Evolutionary conservation across 805 yeast genomes (phyloP).

Genomic region (Wickerhamiella kurtzmanii): DNA sequence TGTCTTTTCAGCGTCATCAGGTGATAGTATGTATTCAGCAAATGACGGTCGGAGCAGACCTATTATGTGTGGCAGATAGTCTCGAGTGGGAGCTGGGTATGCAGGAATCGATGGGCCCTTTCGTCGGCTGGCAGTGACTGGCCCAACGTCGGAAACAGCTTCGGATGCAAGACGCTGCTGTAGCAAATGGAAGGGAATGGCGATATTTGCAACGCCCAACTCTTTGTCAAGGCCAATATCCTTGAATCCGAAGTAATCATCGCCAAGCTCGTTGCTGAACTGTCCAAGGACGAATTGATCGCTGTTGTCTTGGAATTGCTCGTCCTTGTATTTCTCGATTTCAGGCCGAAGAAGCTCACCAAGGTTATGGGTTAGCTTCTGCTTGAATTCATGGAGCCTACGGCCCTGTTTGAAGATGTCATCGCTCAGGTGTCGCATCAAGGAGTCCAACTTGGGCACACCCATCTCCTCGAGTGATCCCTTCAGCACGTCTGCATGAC

Average conservation of each 20-base stretch:
- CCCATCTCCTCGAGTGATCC: conserved; percentile 76
- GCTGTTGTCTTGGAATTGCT: conserved; percentile 73
- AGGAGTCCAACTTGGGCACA: conserved; percentile 49
- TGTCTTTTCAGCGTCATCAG: background rate
- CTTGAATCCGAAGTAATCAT: conserved; percentile 93
- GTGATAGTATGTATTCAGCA: background rate
- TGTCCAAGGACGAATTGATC: conserved; percentile 93
- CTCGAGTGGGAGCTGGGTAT: conserved; percentile 69
- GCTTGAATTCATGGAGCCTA: conserved; percentile 55
- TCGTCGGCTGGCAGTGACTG: background rate
- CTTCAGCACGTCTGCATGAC: conserved; percentile 37
- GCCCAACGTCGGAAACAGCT: conserved; percentile 26
- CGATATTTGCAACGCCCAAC: conserved; percentile 65
- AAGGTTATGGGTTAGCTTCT: conserved; percentile 54
- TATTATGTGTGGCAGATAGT: conserved; percentile 2
- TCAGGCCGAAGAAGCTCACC: conserved; percentile 76
- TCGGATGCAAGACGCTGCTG: conserved; percentile 32
- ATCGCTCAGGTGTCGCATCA: conserved; percentile 62
- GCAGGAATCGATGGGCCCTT: conserved; percentile 22
- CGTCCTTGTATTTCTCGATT: conserved; percentile 37
- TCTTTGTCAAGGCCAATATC: conserved; percentile 91
- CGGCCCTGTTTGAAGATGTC: conserved; percentile 53
- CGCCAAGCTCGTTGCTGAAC: conserved; percentile 85
- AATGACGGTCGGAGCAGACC: conserved; percentile 2
- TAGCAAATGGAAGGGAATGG: conserved; percentile 79